Percentiles rank a stretch among this genome's conserved stretches.
Conservation (phyloP, 176 grass and related monocot species). For the Ananas comosus region DNA sequence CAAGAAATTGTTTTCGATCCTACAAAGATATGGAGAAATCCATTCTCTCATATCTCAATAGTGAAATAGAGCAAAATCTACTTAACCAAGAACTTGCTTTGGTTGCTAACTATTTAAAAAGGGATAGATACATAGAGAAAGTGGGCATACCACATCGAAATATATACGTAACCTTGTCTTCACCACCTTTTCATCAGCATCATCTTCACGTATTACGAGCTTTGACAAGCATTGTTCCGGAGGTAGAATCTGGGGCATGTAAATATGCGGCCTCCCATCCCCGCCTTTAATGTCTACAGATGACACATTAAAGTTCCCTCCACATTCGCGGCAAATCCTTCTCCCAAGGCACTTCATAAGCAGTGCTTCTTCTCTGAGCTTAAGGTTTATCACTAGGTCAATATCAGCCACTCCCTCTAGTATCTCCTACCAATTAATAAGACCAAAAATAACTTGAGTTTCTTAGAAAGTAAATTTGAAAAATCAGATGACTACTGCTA, state of each 20-base stretch:
- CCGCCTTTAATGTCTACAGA: conserved; percentile 85
- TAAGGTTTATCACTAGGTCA: conserved; percentile 85
- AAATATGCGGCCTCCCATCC: conserved; percentile 55
- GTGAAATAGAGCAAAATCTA: too few species aligned
- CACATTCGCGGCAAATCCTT: conserved; percentile 86
- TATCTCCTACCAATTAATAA: conserved; percentile 60
- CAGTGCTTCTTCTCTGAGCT: conserved; percentile 65
- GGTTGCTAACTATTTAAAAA: background rate
- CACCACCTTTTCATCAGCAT: conserved; percentile 67
- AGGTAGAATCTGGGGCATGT: conserved; percentile 78
- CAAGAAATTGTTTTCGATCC: too few species aligned
- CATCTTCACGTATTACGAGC: conserved; percentile 55
- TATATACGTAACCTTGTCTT: conserved; percentile 73
- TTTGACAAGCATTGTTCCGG: conserved; percentile 60
- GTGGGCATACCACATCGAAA: conserved; percentile 52
- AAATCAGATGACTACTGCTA: background rate
- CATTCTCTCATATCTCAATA: too few species aligned
- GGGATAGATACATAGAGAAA: background rate
- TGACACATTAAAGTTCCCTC: conserved; percentile 82
- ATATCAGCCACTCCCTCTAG: conserved; percentile 84
- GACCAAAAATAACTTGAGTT: background rate
- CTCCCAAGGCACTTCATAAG: conserved; percentile 84
- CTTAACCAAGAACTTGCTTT: background rate
- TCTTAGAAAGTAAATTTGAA: background rate
- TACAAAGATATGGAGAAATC: too few species aligned